Percentiles rank a stretch among this genome's conserved stretches.
Evolutionary conservation across 2,329 filamentous ascomycete species (phyloP).

Genomic region (Fusarium sp.): DNA sequence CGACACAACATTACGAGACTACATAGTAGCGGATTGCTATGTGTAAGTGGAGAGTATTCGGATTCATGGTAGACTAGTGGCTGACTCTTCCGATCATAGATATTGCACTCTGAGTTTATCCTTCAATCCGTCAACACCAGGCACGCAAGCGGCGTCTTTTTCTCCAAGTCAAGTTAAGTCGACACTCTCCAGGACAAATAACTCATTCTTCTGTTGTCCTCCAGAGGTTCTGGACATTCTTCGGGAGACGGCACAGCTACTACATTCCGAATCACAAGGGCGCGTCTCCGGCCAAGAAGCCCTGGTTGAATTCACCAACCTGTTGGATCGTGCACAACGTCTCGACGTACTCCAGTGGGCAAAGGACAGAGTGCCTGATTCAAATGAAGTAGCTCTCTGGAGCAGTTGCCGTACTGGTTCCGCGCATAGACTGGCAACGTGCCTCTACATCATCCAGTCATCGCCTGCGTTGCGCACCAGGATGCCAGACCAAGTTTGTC

Average conservation of each 20-base stretch:
- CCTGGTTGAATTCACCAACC: slow-evolving; percentile 43
- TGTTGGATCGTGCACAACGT: slow-evolving; percentile 52
- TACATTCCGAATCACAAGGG: slow-evolving; percentile 43
- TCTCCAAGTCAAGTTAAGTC: slow-evolving; percentile 50
- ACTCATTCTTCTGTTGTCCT: slow-evolving; percentile 60
- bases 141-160: slow-evolving; percentile 46
- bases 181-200: slow-evolving; percentile 53
- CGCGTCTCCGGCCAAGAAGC: slow-evolving; percentile 40
- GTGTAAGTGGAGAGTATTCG: slow-evolving; percentile 47
- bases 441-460: slow-evolving; percentile 58
- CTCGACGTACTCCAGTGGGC: slow-evolving; percentile 57
- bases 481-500: slow-evolving; percentile 32
- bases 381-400: slow-evolving; percentile 48
- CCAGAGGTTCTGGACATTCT: slow-evolving; percentile 57
- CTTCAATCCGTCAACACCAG: slow-evolving; percentile 51
- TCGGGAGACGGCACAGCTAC: slow-evolving; percentile 55
- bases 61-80: neutral
- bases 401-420: slow-evolving; percentile 54
- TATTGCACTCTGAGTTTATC: slow-evolving; percentile 59
- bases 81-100: slow-evolving; percentile 35
- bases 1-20: slow-evolving; percentile 53
- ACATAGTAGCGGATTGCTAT: slow-evolving; percentile 60
- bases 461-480: slow-evolving; percentile 44
- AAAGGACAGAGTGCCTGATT: slow-evolving; percentile 48
- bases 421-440: slow-evolving; percentile 56